phyloP scores from a whole-genome alignment of 257 asterid species.

The Hygrophila difformis region DNA sequence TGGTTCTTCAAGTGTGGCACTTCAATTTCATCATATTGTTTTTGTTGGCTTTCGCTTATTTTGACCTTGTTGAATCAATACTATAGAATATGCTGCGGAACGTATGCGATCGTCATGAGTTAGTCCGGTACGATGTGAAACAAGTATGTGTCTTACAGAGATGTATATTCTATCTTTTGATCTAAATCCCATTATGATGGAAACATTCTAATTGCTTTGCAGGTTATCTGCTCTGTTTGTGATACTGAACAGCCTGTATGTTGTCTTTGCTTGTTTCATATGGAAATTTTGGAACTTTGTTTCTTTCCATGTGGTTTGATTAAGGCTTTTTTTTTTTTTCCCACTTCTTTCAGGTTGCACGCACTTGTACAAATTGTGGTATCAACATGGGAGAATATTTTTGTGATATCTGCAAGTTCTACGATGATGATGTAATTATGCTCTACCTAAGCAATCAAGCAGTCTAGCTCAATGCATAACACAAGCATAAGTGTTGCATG shows the following conservation, averaged over 20 bases:
- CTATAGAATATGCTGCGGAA: slow-evolving; percentile 56
- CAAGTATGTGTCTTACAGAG: slow-evolving; percentile 45
- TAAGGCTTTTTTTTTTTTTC: not conserved
- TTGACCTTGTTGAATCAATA: slow-evolving; percentile 15
- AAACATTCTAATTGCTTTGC: slow-evolving; percentile 16
- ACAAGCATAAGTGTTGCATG: no score
- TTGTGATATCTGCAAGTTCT: slow-evolving; percentile 78
- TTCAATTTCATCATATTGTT: not conserved
- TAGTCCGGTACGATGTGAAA: slow-evolving; percentile 66
- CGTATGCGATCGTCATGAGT: slow-evolving; percentile 73
- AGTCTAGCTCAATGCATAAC: no score
- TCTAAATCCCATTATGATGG: slow-evolving; percentile 1
- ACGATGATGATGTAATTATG: slow-evolving; percentile 77
- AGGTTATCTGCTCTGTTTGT: slow-evolving; percentile 95
- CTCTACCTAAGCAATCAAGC: no score
- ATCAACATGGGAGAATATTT: slow-evolving; percentile 97
- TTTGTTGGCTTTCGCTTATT: slow-evolving; percentile 5
- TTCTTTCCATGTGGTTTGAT: not conserved
- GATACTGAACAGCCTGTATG: slow-evolving; percentile 95
- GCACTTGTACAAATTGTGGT: slow-evolving; percentile 80
- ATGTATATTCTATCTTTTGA: slow-evolving; percentile 11
- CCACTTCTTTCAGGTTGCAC: slow-evolving; percentile 52
- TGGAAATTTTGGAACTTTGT: not conserved
- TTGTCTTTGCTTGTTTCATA: slow-evolving; percentile 9
- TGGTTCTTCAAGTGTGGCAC: not conserved